A percentile compares a stretch with the other conserved stretches of the same genome.
Evolutionary conservation across 441 rosid genomes (phyloP).

Genomic region (Jatropha multifida): DNA sequence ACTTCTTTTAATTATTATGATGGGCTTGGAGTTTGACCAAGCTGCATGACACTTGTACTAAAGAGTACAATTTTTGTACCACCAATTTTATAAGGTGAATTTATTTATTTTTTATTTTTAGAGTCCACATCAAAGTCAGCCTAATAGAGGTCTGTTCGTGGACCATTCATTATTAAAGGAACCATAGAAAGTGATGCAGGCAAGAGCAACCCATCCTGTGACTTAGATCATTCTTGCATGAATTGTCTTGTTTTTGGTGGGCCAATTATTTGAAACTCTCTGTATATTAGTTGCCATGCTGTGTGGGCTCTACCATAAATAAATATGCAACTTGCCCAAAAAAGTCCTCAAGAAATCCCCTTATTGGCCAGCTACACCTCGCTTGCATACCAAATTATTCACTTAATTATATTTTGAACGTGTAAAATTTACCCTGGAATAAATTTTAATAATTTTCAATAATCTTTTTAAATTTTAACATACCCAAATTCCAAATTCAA

Average conservation of each 20-base stretch:
- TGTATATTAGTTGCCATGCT: constrained; percentile 5
- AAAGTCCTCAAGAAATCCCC: background rate
- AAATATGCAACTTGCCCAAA: background rate
- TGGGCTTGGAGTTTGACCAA: constrained; percentile 7
- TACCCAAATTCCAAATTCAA: too few relatives aligned
- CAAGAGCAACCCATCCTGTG: constrained; percentile 7
- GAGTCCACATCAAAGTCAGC: constrained; percentile 9
- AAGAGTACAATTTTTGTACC: constrained; percentile 30
- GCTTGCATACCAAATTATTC: background rate
- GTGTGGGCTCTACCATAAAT: constrained; percentile 19
- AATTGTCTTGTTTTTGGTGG: constrained; percentile 21
- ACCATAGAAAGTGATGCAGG: constrained; percentile 15
- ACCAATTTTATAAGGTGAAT: background rate
- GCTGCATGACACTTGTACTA: background rate
- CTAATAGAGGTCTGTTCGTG: background rate
- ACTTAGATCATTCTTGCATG: constrained; percentile 23
- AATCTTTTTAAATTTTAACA: too few relatives aligned
- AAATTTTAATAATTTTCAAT: too few relatives aligned
- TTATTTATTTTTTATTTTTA: background rate
- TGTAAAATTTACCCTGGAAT: too few relatives aligned
- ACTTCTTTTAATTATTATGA: background rate
- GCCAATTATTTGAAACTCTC: background rate
- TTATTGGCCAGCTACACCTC: constrained; percentile 29
- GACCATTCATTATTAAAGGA: constrained; percentile 11
- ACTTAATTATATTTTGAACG: too few relatives aligned